Percentiles rank a stretch among this genome's conserved stretches.
These are phyloP conservation scores for Coleophoma crateriformis DNA, from an alignment of 2,329 filamentous ascomycete genomes.

Conservation along the genomic window DNA sequence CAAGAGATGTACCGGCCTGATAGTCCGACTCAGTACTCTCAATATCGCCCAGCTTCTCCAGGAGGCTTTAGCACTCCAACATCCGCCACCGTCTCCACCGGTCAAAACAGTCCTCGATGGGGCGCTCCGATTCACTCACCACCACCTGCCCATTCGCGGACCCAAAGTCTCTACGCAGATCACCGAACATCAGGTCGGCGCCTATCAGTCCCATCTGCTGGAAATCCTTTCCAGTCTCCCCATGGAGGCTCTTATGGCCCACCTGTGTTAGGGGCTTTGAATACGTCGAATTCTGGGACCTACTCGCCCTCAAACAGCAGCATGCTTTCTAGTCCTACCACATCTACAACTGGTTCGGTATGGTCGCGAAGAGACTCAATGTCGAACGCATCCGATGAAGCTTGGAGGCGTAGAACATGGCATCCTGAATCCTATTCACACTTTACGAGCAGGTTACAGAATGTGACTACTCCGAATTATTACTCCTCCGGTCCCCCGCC, in stretches of 20 bases:
- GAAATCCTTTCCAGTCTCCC: conserved; percentile 67
- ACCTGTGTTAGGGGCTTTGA: conserved; percentile 45
- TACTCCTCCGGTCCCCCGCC: conserved; percentile 33
- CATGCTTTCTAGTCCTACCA: conserved; percentile 62
- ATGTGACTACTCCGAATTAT: conserved; percentile 65
- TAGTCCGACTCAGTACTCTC: conserved; percentile 48
- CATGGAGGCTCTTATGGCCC: conserved; percentile 51
- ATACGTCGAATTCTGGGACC: conserved; percentile 48
- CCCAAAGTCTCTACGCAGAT: conserved; percentile 65
- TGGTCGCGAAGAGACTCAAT: conserved; percentile 63
- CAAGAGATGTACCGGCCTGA: conserved; percentile 59
- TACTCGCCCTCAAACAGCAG: conserved; percentile 53
- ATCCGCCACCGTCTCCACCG: conserved; percentile 74
- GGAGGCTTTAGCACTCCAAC: conserved; percentile 77
- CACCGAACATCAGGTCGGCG: conserved; percentile 65
- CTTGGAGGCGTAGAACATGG: conserved; percentile 83
- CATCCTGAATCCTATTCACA: conserved; percentile 69
- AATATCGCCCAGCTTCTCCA: conserved; percentile 63
- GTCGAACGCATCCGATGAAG: conserved; percentile 60
- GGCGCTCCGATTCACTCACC: conserved; percentile 67
- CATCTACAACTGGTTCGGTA: conserved; percentile 45
- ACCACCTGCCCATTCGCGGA: conserved; percentile 60
- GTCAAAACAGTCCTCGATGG: conserved; percentile 72
- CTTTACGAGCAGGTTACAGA: conserved; percentile 61
- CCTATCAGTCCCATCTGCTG: conserved; percentile 74